Percentiles rank a stretch among this genome's conserved stretches.
Evolutionary conservation across 2,329 filamentous ascomycete species (phyloP).

Genomic region (Ophiosphaerella korrae): DNA sequence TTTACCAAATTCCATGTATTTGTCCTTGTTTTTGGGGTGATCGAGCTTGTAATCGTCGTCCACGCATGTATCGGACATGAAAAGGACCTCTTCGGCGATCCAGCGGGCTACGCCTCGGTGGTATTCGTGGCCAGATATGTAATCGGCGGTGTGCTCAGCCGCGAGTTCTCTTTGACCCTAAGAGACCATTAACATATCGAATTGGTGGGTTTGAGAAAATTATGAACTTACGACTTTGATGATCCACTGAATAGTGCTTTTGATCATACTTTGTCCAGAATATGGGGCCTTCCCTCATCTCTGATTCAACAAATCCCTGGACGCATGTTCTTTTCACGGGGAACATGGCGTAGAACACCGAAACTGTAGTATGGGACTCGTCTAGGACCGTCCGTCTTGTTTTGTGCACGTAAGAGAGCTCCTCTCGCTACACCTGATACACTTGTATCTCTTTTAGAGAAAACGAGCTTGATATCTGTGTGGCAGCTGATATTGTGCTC

Average conservation of each 20-base stretch:
- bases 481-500: neutral
- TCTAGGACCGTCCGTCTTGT: constrained; percentile 15
- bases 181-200: neutral
- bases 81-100: constrained; percentile 9
- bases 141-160: constrained; percentile 3
- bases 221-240: constrained; percentile 15
- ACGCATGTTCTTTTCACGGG: too few species aligned
- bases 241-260: constrained; percentile 17
- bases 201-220: neutral
- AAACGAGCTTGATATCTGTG: neutral
- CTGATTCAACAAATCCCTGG: too few species aligned
- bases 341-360: constrained; percentile 13
- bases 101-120: neutral
- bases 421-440: constrained; percentile 22
- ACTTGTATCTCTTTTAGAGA: too few species aligned
- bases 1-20: constrained; percentile 9
- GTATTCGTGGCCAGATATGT: constrained; percentile 1
- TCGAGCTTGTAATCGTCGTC: constrained; percentile 12
- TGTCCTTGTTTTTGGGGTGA: constrained; percentile 15
- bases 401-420: constrained; percentile 14
- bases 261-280: neutral
- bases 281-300: too few species aligned
- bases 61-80: constrained; percentile 12
- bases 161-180: neutral
- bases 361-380: constrained; percentile 13